Percentiles rank a stretch among this genome's conserved stretches.
phyloP scores from a whole-genome alignment of 768 basidiomycete species.

The Leccinellum albellum region DNA sequence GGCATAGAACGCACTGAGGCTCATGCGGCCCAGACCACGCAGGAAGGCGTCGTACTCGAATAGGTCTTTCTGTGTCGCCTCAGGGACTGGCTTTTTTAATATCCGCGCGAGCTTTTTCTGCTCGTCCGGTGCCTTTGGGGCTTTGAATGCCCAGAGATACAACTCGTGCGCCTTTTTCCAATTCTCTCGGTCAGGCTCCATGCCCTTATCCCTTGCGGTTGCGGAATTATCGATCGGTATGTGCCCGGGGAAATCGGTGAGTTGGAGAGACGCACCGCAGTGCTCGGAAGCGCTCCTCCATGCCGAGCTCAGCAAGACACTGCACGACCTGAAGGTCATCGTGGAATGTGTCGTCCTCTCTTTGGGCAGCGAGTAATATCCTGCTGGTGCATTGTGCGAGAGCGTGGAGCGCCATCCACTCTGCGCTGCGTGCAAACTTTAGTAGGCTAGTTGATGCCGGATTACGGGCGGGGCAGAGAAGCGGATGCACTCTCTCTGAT shows the following conservation, averaged over 20 bases:
- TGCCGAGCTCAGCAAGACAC: slow-evolving; percentile 68
- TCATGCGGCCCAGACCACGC: slow-evolving; percentile 70
- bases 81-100: slow-evolving; percentile 45
- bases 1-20: slow-evolving; percentile 41
- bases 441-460: slow-evolving; percentile 61
- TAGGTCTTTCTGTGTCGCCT: slow-evolving; percentile 51
- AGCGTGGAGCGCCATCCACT: slow-evolving; percentile 74
- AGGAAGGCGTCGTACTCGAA: slow-evolving; percentile 80
- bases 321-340: slow-evolving; percentile 54
- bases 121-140: slow-evolving; percentile 46
- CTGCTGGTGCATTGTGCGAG: slow-evolving; percentile 63
- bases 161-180: slow-evolving; percentile 67
- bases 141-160: slow-evolving; percentile 59
- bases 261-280: slow-evolving; percentile 12
- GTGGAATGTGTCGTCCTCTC: slow-evolving; percentile 33
- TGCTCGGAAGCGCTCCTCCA: slow-evolving; percentile 60
- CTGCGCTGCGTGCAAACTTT: slow-evolving; percentile 50
- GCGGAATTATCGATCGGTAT: background rate
- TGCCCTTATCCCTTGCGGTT: slow-evolving; percentile 28
- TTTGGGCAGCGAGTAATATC: slow-evolving; percentile 52
- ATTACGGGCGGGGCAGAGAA: slow-evolving; percentile 75
- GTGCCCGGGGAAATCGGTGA: background rate
- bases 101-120: slow-evolving; percentile 57
- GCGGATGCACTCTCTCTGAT: slow-evolving; percentile 58
- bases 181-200: slow-evolving; percentile 56